Conservation (phyloP, 768 basidiomycete genomes). For the Kwoniella sp. region DNA sequence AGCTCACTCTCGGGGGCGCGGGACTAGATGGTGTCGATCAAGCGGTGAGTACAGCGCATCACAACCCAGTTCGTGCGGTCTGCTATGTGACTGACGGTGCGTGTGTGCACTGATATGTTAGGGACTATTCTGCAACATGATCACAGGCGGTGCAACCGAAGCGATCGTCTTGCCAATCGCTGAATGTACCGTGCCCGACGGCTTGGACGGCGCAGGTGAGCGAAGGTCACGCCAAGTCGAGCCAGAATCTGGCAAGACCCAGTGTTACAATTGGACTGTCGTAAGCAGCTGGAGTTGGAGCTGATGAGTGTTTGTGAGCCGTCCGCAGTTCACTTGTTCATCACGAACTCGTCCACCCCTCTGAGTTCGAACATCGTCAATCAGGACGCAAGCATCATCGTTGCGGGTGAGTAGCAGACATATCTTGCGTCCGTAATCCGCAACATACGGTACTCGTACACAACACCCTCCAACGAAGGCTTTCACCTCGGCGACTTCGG, state of each 20-base stretch:
- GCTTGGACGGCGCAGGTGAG: constrained; percentile 30
- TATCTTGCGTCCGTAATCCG: neutral
- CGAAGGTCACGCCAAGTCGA: neutral
- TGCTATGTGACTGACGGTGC: no score
- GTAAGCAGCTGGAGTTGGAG: no score
- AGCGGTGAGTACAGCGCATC: neutral
- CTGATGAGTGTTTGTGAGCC: no score
- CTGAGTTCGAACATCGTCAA: constrained; percentile 28
- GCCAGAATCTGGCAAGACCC: no score
- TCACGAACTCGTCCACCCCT: constrained; percentile 25
- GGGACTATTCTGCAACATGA: constrained; percentile 39
- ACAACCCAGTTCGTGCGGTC: no score
- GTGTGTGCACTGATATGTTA: no score
- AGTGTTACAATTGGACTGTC: no score
- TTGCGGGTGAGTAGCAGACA: constrained; percentile 20
- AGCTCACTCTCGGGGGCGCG: constrained; percentile 22
- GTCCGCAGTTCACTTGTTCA: constrained; percentile 25
- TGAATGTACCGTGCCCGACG: constrained; percentile 35
- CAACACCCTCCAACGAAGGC: no score
- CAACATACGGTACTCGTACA: neutral
- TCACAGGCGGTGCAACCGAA: constrained; percentile 30
- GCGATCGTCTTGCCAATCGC: constrained; percentile 31
- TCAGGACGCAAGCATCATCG: constrained; percentile 28
- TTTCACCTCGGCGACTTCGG: no score
- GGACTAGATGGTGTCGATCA: constrained; percentile 19